phyloP scores from a whole-genome alignment of 2,329 filamentous ascomycete genomes.

The Teratosphaeria viscida region DNA sequence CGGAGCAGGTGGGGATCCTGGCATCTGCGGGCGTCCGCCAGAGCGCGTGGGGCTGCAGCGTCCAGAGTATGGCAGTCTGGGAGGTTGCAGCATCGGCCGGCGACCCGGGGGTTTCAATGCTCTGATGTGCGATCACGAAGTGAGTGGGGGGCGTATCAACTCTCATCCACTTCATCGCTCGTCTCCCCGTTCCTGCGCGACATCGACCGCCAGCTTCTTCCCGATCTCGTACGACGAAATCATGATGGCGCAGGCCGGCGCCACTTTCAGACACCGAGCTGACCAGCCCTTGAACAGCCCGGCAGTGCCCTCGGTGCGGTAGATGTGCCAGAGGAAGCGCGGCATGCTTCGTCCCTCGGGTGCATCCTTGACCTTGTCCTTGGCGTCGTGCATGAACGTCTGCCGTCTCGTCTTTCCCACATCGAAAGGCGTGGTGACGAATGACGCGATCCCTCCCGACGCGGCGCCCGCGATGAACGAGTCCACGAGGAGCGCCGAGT shows the following conservation, averaged over 20 bases:
- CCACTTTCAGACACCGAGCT: constrained; percentile 84
- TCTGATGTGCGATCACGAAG: background rate
- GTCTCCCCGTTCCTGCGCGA: background rate
- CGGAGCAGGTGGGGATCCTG: background rate
- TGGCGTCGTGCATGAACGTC: constrained; percentile 55
- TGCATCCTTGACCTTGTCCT: constrained; percentile 30
- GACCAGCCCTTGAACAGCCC: constrained; percentile 90
- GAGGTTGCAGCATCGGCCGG: background rate
- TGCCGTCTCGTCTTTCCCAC: constrained; percentile 95
- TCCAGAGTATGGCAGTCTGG: background rate
- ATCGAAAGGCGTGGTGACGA: constrained; percentile 90
- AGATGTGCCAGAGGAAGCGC: constrained; percentile 81
- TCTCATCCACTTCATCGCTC: background rate
- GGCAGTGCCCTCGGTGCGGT: constrained; percentile 65
- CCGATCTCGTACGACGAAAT: constrained; percentile 96
- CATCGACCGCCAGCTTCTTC: constrained; percentile 61
- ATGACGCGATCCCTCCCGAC: constrained; percentile 74
- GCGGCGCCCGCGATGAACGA: constrained; percentile 78
- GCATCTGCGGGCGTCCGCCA: background rate
- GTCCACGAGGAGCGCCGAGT: constrained; percentile 69
- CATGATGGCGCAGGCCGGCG: constrained; percentile 97
- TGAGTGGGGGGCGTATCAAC: background rate
- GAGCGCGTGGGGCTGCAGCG: too few relatives aligned
- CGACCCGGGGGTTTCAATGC: background rate
- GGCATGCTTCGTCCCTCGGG: constrained; percentile 73